Base-by-base conservation (phyloP, 148 eudicot genomes). In the Silene latifolia region DNA sequence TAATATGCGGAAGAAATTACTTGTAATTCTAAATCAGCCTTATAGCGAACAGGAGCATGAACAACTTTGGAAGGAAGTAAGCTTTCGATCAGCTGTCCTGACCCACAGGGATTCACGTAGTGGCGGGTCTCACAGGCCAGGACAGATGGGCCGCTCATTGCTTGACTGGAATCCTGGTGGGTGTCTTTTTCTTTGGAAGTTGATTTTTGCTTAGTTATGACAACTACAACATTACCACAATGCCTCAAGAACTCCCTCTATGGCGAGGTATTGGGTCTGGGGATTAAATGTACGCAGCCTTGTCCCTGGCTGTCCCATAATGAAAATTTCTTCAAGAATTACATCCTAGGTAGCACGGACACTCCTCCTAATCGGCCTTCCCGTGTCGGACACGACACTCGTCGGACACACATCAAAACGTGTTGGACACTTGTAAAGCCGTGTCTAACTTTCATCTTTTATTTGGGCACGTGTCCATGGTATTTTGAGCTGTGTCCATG, bases 161-260 rank as follows among this genome's bases (percentile, higher is more conserved):
- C 77, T 85, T 69, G 82, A 74, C 15, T 60, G 13, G 25, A 9
- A 81, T 80, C 61, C 61, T 76, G 82, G 90, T 87, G 7, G 70
- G 80, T 81, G 65, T 80, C 25, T 51, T 12, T 68, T 12, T 42
- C 10, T n/a, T 8, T 46, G 4, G 0, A n/a, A 42, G 10, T 69
- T 47, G 12, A 20, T 20, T 48, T 66, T 47, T 68, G 56, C 35
- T 4, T 21, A 20, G 23, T 11, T 69, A 8, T 3, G 54, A 51
- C 56, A 13, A 51, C 56, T 51, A 51, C 56, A 51, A 51, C 56
- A 51, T 51, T 51, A 51, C 56, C 56, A 39, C 56, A 51, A 51
- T 51, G 56, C 56, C 56, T 51, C 56, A 51, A 51, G 56, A 5
- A 51, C 44, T 39, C 44, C 44, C 42, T 4, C 42, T 6, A 15